Percentiles rank a stretch among this genome's conserved stretches.
phyloP scores from a whole-genome alignment of 2,329 filamentous ascomycete species.

The Pseudocercospora fijiensis region DNA sequence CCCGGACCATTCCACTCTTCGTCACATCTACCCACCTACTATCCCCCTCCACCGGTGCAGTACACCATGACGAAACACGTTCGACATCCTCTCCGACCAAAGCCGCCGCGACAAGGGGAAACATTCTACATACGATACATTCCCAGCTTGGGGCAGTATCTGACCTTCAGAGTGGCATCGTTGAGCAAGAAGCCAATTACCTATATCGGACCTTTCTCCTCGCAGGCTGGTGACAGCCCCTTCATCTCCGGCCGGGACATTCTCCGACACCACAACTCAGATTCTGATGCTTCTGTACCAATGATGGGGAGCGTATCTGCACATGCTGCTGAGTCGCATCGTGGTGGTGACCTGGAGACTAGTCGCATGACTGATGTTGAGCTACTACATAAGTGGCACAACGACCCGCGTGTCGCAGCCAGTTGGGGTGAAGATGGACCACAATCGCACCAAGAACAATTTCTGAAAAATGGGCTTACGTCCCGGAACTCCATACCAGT shows the following conservation, averaged over 20 bases:
- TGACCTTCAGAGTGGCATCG: conserved; percentile 84
- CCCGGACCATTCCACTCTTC: conserved; percentile 73
- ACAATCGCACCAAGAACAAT: conserved; percentile 59
- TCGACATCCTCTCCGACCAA: conserved; percentile 82
- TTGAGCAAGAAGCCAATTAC: conserved; percentile 62
- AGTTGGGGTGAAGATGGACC: conserved; percentile 74
- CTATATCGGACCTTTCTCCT: conserved; percentile 58
- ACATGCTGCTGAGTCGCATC: conserved; percentile 3
- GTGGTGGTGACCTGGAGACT: conserved; percentile 17
- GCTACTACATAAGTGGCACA: conserved; percentile 84
- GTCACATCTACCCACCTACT: conserved; percentile 87
- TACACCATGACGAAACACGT: conserved; percentile 76
- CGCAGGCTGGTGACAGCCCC: conserved; percentile 27
- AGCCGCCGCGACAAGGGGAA: conserved; percentile 85
- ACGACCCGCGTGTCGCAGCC: conserved; percentile 74
- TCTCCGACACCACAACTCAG: conserved; percentile 16
- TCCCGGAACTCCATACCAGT: conserved; percentile 80
- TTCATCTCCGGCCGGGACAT: conserved; percentile 36
- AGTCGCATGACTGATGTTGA: conserved; percentile 56
- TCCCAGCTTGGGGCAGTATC: conserved; percentile 75
- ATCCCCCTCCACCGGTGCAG: conserved; percentile 77
- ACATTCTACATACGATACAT: conserved; percentile 88
- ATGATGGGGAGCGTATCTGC: conserved; percentile 32
- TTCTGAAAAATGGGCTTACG: conserved; percentile 65
- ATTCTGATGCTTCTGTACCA: conserved; percentile 50